phyloP scores from a whole-genome alignment of 2,329 filamentous ascomycete genomes.

The Gliomastix tumulicola region DNA sequence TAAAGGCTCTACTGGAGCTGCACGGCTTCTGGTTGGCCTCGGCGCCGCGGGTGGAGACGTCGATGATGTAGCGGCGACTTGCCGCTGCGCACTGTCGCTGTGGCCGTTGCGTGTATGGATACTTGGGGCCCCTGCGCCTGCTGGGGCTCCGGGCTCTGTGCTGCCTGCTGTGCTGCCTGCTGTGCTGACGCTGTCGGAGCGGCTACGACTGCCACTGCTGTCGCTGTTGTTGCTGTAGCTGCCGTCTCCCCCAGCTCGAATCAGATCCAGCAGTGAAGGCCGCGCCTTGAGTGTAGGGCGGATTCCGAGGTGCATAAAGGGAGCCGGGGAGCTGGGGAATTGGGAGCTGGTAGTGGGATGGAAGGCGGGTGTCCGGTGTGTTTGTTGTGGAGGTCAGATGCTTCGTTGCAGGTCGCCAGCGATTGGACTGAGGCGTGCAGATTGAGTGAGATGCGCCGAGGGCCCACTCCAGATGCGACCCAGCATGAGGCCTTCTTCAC shows the following conservation, averaged over 20 bases:
- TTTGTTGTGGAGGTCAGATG: too few relatives aligned
- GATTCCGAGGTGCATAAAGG: constrained; percentile 48
- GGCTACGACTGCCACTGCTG: constrained; percentile 7
- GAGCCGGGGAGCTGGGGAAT: too few relatives aligned
- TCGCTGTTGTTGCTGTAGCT: constrained; percentile 11
- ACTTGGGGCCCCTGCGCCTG: neutral
- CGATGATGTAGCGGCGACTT: constrained; percentile 17
- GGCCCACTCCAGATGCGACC: too few relatives aligned
- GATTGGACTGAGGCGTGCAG: too few relatives aligned
- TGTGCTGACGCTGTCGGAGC: constrained; percentile 13
- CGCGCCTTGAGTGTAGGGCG: constrained; percentile 41
- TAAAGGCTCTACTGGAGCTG: neutral
- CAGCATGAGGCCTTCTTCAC: too few relatives aligned
- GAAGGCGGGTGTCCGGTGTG: too few relatives aligned
- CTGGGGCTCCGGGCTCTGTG: neutral
- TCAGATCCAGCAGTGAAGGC: constrained; percentile 46
- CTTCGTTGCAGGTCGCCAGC: too few relatives aligned
- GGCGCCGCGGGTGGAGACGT: constrained; percentile 2
- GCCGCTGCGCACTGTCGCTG: too few relatives aligned
- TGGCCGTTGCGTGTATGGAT: too few relatives aligned
- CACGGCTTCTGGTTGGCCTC: constrained; percentile 7
- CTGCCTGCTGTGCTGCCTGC: neutral
- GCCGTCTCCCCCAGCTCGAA: constrained; percentile 25
- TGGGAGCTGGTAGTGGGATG: too few relatives aligned
- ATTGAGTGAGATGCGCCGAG: too few relatives aligned